Conservation (phyloP, 768 basidiomycete species). For the Boletus bicolor region DNA sequence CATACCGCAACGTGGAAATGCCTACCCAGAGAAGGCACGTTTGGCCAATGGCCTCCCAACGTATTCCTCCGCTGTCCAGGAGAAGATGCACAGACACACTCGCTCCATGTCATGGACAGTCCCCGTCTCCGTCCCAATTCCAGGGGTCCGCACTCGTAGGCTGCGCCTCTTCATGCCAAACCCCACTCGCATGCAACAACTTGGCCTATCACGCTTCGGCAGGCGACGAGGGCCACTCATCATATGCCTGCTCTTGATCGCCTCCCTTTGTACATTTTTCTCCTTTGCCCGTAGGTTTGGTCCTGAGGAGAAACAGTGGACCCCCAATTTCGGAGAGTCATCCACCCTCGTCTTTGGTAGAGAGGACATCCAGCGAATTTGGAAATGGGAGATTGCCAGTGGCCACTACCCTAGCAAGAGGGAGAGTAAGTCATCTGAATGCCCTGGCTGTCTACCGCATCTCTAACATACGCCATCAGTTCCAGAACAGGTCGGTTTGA, state of each 20-base stretch:
- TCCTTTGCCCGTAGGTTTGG: constrained; percentile 61
- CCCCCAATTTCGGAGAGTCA: constrained; percentile 54
- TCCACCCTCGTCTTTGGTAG: constrained; percentile 72
- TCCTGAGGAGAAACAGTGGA: constrained; percentile 61
- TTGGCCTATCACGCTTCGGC: constrained; percentile 54
- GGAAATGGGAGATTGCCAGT: constrained; percentile 92
- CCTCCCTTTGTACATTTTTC: constrained; percentile 52
- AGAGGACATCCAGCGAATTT: constrained; percentile 84
- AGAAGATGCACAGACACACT: constrained; percentile 56
- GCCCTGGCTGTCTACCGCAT: not conserved
- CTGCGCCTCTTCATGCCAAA: constrained; percentile 61
- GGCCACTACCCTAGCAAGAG: constrained; percentile 91
- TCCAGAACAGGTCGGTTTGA: constrained; percentile 64
- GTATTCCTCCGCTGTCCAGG: constrained; percentile 58
- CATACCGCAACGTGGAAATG: constrained; percentile 43
- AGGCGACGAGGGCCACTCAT: constrained; percentile 54
- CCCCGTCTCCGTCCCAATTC: constrained; percentile 56
- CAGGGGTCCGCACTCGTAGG: constrained; percentile 53
- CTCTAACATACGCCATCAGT: constrained; percentile 41
- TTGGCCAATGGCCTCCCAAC: constrained; percentile 43
- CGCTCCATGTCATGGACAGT: constrained; percentile 54
- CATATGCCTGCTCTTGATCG: constrained; percentile 45
- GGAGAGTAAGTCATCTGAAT: constrained; percentile 51
- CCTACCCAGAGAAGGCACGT: constrained; percentile 42
- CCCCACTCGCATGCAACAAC: constrained; percentile 55